Conservation (phyloP, 345 rosid genomes). For the Citrus hindsii region DNA sequence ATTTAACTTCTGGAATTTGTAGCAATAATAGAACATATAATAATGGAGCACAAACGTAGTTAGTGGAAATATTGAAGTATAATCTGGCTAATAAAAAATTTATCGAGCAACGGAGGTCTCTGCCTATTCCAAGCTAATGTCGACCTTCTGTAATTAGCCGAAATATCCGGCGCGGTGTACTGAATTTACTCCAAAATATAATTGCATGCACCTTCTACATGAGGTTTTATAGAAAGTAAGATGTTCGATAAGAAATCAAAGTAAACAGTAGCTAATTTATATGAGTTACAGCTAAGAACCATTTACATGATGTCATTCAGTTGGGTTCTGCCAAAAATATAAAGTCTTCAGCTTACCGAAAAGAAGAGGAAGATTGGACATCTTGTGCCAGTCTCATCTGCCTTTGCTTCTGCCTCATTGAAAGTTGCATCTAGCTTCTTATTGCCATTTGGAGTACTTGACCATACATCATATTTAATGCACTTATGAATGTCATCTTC, state of each 20-base stretch:
- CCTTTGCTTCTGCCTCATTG: conserved; percentile 42
- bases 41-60: neutral
- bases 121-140: neutral
- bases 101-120: neutral
- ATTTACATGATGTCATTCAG: neutral
- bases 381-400: conserved; percentile 37
- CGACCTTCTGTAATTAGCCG: neutral
- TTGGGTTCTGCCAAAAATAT: neutral
- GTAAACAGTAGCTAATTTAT: neutral
- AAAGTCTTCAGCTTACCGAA: conserved; percentile 45
- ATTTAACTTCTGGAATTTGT: no score
- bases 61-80: neutral
- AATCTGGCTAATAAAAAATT: neutral
- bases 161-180: neutral
- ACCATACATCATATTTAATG: conserved; percentile 73
- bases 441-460: conserved; percentile 70
- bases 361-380: conserved; percentile 69
- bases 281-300: neutral
- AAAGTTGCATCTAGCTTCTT: conserved; percentile 71
- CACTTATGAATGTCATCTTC: conserved; percentile 83
- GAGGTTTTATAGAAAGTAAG: no score
- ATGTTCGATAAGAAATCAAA: neutral
- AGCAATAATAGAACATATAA: neutral
- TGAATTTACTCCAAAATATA: neutral
- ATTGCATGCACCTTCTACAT: neutral